Percentiles rank a stretch among this genome's conserved stretches.
Evolutionary conservation across 73 alveolate species (phyloP).

Genomic region (Breviolum minutum): DNA sequence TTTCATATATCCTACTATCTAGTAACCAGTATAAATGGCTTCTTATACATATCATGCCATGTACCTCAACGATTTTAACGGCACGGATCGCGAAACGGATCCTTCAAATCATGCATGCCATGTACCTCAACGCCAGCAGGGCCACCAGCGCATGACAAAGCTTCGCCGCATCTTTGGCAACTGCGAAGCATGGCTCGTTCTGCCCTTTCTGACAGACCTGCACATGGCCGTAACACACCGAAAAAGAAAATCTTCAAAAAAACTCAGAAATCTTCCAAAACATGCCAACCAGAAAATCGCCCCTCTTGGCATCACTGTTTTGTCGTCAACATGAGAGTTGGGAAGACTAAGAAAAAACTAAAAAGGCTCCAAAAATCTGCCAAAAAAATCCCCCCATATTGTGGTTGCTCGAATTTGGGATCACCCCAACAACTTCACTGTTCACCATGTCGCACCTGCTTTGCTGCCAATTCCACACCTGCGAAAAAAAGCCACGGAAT

Average conservation of each 20-base stretch:
- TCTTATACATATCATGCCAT: too few relatives aligned
- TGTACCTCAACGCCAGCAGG: background rate
- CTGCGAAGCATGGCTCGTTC: conserved; percentile 23
- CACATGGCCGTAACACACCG: background rate
- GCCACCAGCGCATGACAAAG: conserved; percentile 36
- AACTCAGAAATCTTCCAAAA: background rate
- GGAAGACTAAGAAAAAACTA: background rate
- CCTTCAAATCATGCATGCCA: too few relatives aligned
- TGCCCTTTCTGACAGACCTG: conserved; percentile 39
- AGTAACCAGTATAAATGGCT: too few relatives aligned
- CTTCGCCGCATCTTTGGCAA: conserved; percentile 43
- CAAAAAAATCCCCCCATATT: background rate
- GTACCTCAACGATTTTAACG: too few relatives aligned
- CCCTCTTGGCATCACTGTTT: background rate
- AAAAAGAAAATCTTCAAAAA: background rate
- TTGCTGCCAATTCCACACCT: conserved; percentile 26
- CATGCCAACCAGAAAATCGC: background rate
- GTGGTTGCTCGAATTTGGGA: background rate
- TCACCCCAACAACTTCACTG: background rate
- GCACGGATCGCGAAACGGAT: too few relatives aligned
- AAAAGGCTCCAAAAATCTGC: background rate
- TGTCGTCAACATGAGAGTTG: background rate
- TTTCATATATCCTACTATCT: too few relatives aligned
- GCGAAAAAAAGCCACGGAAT: background rate
- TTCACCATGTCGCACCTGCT: background rate